phyloP scores from a whole-genome alignment of 139 green algal species.

The Coelastrella sp. region DNA sequence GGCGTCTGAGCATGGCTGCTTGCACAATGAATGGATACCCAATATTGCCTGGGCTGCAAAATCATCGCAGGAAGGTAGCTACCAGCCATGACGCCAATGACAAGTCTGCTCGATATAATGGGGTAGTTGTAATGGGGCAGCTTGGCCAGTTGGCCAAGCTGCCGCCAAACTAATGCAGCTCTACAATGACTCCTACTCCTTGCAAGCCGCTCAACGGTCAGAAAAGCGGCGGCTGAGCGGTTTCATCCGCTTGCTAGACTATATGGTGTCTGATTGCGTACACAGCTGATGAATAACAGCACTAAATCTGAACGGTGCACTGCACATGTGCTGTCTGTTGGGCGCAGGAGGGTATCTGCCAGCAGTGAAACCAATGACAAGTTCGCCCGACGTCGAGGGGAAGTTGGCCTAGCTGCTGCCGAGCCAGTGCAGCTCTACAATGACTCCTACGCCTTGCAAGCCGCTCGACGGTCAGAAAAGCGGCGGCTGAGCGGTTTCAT shows the following conservation, averaged over 20 bases:
- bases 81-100: neutral
- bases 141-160: neutral
- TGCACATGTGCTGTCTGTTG: neutral
- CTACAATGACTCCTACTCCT: slow-evolving; percentile 38
- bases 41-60: no score
- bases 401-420: slow-evolving; percentile 10
- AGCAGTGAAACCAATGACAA: neutral
- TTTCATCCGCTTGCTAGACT: slow-evolving; percentile 84
- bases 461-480: slow-evolving; percentile 75
- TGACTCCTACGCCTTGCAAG: slow-evolving; percentile 52
- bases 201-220: slow-evolving; percentile 69
- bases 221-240: slow-evolving; percentile 74
- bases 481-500: slow-evolving; percentile 77
- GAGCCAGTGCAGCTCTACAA: slow-evolving; percentile 36
- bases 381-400: neutral
- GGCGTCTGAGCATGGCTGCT: slow-evolving; percentile 69
- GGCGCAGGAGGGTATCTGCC: neutral
- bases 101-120: neutral
- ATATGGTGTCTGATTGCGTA: slow-evolving; percentile 78
- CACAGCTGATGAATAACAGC: slow-evolving; percentile 42
- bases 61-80: neutral
- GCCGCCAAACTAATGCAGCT: slow-evolving; percentile 34
- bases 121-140: neutral
- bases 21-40: slow-evolving; percentile 54
- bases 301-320: no score